Conservation (phyloP, 768 basidiomycete species). For the Boletus barrowsii region DNA sequence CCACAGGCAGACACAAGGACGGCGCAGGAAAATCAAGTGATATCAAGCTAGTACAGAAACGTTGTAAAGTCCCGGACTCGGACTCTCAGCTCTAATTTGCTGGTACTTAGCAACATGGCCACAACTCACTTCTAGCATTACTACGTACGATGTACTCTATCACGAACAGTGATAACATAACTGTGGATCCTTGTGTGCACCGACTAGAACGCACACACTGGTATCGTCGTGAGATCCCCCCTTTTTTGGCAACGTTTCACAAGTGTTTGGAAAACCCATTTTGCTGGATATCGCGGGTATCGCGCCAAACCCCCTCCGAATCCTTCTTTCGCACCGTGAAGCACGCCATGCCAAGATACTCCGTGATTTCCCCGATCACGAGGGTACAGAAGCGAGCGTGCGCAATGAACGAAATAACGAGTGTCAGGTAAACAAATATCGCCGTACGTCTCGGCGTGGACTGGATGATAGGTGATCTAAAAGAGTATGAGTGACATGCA, state of each 20-base stretch:
- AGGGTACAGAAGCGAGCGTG: constrained; percentile 77
- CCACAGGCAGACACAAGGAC: no score
- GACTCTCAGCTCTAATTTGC: no score
- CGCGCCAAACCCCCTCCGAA: neutral
- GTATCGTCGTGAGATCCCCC: no score
- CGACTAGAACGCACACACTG: no score
- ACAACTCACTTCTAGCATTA: no score
- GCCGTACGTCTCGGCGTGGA: constrained; percentile 54
- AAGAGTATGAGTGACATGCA: neutral
- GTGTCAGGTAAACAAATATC: constrained; percentile 70
- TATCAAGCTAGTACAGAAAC: no score
- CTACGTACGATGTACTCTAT: no score
- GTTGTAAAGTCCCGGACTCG: no score
- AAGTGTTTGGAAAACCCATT: constrained; percentile 20
- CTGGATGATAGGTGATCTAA: constrained; percentile 72
- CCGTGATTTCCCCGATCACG: constrained; percentile 87
- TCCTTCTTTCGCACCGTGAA: constrained; percentile 91
- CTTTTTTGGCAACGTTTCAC: constrained; percentile 3
- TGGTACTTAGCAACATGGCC: no score
- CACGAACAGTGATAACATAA: no score
- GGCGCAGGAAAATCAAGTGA: no score
- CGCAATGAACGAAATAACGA: constrained; percentile 61
- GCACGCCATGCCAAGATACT: constrained; percentile 91
- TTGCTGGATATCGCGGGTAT: constrained; percentile 3
- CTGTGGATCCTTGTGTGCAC: no score